Percentiles rank a stretch among this genome's conserved stretches.
These are phyloP conservation scores for Aspergillus diversus DNA, from an alignment of 495 filamentous ascomycete species.

Conservation along the genomic window DNA sequence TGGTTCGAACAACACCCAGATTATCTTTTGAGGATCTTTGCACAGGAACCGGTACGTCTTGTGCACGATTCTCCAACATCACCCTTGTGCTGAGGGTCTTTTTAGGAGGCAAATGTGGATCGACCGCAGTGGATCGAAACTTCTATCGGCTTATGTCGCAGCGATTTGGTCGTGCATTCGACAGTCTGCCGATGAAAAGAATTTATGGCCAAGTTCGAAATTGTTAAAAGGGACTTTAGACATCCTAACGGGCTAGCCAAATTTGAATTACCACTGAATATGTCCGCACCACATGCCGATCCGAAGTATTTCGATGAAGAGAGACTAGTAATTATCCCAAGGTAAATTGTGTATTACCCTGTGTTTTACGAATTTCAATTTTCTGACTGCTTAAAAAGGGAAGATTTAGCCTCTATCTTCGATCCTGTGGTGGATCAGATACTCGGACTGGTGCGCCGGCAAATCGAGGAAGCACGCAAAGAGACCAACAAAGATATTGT, in stretches of 20 bases:
- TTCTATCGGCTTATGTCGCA: background rate
- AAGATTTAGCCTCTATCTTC: conserved; percentile 53
- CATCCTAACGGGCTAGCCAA: no score
- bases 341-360: background rate
- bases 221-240: background rate
- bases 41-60: conserved; percentile 16
- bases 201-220: background rate
- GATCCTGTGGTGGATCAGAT: conserved; percentile 60
- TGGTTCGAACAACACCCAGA: conserved; percentile 29
- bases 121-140: background rate
- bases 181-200: background rate
- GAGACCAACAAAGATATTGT: conserved; percentile 4
- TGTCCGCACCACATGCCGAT: no score
- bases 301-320: conserved; percentile 11
- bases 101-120: conserved; percentile 5
- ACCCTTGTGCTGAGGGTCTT: background rate
- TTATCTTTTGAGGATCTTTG: conserved; percentile 30
- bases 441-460: conserved; percentile 52
- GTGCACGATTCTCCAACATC: background rate
- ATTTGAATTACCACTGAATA: no score
- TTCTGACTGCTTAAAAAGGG: background rate
- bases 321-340: conserved; percentile 4
- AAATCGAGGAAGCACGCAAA: conserved; percentile 32
- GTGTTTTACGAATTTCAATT: background rate
- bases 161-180: background rate